phyloP scores from a whole-genome alignment of 192 early-diverging fungal species.

The Phycomyces nitens region DNA sequence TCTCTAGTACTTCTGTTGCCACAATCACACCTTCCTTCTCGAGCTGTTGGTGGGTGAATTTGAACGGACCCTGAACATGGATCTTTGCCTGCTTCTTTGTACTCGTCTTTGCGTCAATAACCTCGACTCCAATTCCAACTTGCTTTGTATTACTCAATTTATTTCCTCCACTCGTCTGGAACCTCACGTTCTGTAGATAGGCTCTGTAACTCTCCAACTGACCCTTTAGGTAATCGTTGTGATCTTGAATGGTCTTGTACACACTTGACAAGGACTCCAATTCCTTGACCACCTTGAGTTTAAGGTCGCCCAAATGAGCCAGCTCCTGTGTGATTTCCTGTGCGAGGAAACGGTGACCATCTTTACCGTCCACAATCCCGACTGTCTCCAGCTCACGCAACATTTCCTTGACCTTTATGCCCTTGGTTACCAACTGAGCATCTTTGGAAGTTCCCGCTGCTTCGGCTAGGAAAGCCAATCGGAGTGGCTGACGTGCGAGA shows the following conservation, averaged over 20 bases:
- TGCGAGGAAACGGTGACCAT: conserved; percentile 74
- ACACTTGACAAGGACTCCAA: conserved; percentile 74
- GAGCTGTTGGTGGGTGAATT: conserved; percentile 76
- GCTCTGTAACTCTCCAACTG: conserved; percentile 94
- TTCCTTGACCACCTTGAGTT: conserved; percentile 83
- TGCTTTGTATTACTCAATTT: conserved; percentile 25
- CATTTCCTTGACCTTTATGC: conserved; percentile 94
- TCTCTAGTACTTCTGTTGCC: conserved; percentile 86
- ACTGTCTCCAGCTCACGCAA: conserved; percentile 75
- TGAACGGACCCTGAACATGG: conserved; percentile 64
- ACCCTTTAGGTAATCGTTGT: conserved; percentile 85
- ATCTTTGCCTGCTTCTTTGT: conserved; percentile 37
- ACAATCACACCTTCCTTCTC: conserved; percentile 89
- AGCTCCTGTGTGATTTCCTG: conserved; percentile 89
- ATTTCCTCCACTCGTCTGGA: conserved; percentile 44
- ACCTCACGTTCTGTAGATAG: conserved; percentile 89
- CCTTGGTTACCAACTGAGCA: conserved; percentile 82
- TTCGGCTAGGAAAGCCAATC: conserved; percentile 72
- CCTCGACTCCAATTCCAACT: conserved; percentile 57
- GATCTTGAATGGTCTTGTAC: conserved; percentile 89
- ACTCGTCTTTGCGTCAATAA: conserved; percentile 42
- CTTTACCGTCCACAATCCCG: conserved; percentile 66
- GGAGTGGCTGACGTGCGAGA: conserved; percentile 50
- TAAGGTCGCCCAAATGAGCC: conserved; percentile 82
- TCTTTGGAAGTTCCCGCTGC: conserved; percentile 83